Base-by-base conservation (phyloP, 2,329 filamentous ascomycete genomes). In the Phaeosphaeriaceae sp. region DNA sequence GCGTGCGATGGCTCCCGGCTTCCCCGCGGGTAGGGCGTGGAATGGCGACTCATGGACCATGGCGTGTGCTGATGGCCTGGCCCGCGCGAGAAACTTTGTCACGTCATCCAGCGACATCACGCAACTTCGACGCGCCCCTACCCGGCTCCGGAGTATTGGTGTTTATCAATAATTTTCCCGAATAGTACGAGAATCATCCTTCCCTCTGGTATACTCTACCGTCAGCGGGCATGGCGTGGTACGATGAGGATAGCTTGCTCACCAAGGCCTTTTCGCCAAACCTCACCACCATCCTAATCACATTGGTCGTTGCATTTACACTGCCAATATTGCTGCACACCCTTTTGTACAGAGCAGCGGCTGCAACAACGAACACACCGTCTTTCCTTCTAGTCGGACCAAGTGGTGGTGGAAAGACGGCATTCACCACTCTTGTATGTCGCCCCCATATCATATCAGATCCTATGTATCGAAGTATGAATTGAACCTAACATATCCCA, bases 401-500 rank as follows among this genome's bases (percentile, higher is more conserved):
- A 17, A 89, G 89, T 56, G 91, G 89, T 63, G 86, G 88, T 51
- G 95, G 95, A 71, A 99, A 98, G 83, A 98, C 95, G 0, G 86
- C 91, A 9, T 87, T 98, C 32, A 81, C 93, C n/a, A 93, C 92
- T 22, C 85, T 95, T 68, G 89, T 91, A 82, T 62, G 80, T 26
- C 63, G 35, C 22, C 19, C 30, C 17, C 17, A 22, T 21, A 15
- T 35, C 13, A 35, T 35, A 13, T 15, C 30, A 7, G 5, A 35
- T 30, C 30, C 7, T 15, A 13, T 17, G 6, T 40, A 17, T 40
- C 15, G 15, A 40, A n/a, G 15, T 40, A 40, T n/a, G 35, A 40
- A 40, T 11, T 9, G 21, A 22, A n/a, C 15, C 43, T 57, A 52
- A 63, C 51, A 21, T 13, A 3, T 23, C 13, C 13, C 68, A 83